Evolutionary conservation across 2,329 filamentous ascomycete species (phyloP).

Genomic region (Talaromyces funiculosus): DNA sequence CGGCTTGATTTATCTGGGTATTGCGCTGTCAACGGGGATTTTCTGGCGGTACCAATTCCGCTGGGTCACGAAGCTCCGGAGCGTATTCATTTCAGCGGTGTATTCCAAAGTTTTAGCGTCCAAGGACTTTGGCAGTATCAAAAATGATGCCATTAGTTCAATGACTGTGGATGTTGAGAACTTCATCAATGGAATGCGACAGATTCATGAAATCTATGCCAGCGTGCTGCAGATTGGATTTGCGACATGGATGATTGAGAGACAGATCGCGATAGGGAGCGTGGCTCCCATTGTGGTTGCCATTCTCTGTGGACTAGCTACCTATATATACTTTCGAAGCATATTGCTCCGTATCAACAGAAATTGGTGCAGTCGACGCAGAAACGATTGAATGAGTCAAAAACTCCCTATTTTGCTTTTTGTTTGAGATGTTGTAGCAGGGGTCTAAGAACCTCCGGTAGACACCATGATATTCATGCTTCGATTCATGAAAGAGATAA

Average conservation of each 20-base stretch:
- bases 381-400: not conserved
- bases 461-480: not conserved
- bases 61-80: not conserved
- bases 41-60: not conserved
- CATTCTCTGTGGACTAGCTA: not conserved
- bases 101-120: not conserved
- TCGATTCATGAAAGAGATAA: not conserved
- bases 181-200: not conserved
- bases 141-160: not conserved
- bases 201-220: not conserved
- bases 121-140: not conserved
- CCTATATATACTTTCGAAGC: not conserved
- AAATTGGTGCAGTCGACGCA: not conserved
- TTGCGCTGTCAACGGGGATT: not conserved
- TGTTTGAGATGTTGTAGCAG: too few species aligned
- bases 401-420: too few species aligned
- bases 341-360: not conserved
- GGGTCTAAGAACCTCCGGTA: not conserved
- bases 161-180: not conserved
- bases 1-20: not conserved
- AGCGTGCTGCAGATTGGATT: not conserved
- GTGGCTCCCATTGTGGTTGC: not conserved
- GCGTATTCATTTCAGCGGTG: not conserved
- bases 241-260: not conserved
- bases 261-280: not conserved